These are phyloP conservation scores for Penicillium desertorum DNA, from an alignment of 495 filamentous ascomycete species.

Conservation along the genomic window DNA sequence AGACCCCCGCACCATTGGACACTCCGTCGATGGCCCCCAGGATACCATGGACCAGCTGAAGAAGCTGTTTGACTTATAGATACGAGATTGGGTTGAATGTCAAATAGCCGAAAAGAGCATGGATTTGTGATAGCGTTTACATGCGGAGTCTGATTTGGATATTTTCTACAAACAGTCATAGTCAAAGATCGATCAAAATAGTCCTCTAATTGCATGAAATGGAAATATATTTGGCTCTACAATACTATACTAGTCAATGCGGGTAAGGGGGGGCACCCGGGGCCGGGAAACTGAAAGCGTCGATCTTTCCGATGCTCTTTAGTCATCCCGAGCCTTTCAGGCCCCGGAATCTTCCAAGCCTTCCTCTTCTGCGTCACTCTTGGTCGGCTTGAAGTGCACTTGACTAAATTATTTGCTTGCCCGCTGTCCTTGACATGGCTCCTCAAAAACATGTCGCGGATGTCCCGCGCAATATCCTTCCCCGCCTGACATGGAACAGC, in stretches of 20 bases:
- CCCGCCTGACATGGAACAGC: slow-evolving; percentile 47
- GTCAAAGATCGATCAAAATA: slow-evolving; percentile 10
- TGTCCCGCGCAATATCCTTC: slow-evolving; percentile 43
- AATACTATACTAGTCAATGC: not conserved
- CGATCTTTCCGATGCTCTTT: slow-evolving; percentile 26
- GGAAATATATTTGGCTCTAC: not conserved
- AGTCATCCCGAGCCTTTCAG: slow-evolving; percentile 23
- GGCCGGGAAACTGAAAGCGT: slow-evolving; percentile 13
- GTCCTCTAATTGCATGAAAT: slow-evolving; percentile 15
- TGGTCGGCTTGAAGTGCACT: not conserved
- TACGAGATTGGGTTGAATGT: slow-evolving; percentile 4
- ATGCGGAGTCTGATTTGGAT: slow-evolving; percentile 11
- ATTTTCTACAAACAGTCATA: not conserved
- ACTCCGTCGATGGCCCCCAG: slow-evolving; percentile 74
- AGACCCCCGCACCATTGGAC: slow-evolving; percentile 78
- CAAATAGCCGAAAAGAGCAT: slow-evolving; percentile 9
- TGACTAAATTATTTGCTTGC: not conserved
- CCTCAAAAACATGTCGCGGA: slow-evolving; percentile 40
- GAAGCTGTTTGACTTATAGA: slow-evolving; percentile 72
- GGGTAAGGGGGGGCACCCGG: slow-evolving; percentile 13
- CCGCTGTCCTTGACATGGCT: slow-evolving; percentile 28
- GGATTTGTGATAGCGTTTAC: slow-evolving; percentile 21
- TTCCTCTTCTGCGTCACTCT: slow-evolving; percentile 4
- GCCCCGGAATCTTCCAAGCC: slow-evolving; percentile 12
- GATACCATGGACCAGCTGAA: slow-evolving; percentile 77